phyloP scores from a whole-genome alignment of 192 early-diverging fungal species.

The Mortierella alpina region DNA sequence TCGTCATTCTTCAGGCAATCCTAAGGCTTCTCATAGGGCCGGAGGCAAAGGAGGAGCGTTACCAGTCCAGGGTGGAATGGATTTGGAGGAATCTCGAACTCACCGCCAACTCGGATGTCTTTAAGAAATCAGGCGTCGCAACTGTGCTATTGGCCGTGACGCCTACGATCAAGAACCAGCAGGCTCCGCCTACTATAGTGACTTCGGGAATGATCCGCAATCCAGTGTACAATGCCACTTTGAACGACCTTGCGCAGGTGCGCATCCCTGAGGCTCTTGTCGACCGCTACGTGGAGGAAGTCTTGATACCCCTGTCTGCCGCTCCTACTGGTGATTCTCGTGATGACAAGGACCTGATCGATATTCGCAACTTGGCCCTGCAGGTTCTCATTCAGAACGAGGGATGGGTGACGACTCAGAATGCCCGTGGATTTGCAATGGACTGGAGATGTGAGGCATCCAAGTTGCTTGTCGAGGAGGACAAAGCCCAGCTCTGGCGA shows the following conservation, averaged over 20 bases:
- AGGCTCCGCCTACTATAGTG: background rate
- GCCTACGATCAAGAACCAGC: background rate
- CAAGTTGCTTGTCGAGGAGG: slow-evolving; percentile 14
- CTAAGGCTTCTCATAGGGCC: slow-evolving; percentile 19
- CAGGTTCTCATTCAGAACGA: slow-evolving; percentile 14
- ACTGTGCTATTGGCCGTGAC: slow-evolving; percentile 26
- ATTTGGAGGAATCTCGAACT: slow-evolving; percentile 24
- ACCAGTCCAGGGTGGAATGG: slow-evolving; percentile 13
- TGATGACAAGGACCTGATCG: slow-evolving; percentile 20
- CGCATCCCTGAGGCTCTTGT: slow-evolving; percentile 12
- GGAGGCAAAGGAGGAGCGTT: slow-evolving; percentile 27
- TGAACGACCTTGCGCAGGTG: slow-evolving; percentile 16
- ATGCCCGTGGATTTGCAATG: slow-evolving; percentile 21
- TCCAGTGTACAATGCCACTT: background rate
- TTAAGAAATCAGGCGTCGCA: slow-evolving; percentile 31
- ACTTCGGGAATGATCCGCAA: background rate
- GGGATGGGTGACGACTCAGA: slow-evolving; percentile 24
- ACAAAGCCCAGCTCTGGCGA: slow-evolving; percentile 5
- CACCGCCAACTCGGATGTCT: slow-evolving; percentile 12
- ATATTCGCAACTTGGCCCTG: slow-evolving; percentile 13
- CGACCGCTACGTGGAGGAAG: slow-evolving; percentile 33
- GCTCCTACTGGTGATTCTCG: slow-evolving; percentile 5
- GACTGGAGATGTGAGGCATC: slow-evolving; percentile 22
- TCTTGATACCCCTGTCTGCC: slow-evolving; percentile 26
- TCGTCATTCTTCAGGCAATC: slow-evolving; percentile 32